Percentiles rank a stretch among this genome's conserved stretches.
Evolutionary conservation across 1,139 yeast genomes (phyloP).

Genomic region (Blastobotrys apis): DNA sequence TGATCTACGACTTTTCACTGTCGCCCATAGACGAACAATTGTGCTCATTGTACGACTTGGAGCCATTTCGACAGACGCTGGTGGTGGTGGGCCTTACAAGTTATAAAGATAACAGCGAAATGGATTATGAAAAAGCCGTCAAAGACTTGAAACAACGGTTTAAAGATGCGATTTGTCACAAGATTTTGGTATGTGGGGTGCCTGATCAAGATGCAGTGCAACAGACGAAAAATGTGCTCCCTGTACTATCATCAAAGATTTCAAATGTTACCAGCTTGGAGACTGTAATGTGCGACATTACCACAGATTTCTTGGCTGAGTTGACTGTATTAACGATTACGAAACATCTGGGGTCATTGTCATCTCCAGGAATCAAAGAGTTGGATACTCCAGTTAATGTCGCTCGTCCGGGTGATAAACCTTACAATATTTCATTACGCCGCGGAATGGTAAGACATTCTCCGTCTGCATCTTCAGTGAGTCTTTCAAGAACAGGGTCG

Average conservation of each 20-base stretch:
- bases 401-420: slow-evolving; percentile 19
- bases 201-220: slow-evolving; percentile 37
- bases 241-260: slow-evolving; percentile 30
- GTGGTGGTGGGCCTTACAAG: slow-evolving; percentile 58
- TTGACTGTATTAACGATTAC: slow-evolving; percentile 59
- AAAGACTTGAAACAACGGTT: slow-evolving; percentile 41
- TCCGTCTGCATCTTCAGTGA: slow-evolving; percentile 16
- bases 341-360: slow-evolving; percentile 34
- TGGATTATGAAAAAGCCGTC: slow-evolving; percentile 33
- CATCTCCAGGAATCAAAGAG: slow-evolving; percentile 34
- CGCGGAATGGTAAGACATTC: slow-evolving; percentile 14
- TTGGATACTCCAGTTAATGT: slow-evolving; percentile 25
- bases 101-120: slow-evolving; percentile 37
- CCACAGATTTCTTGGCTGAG: slow-evolving; percentile 57
- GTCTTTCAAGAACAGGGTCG: slow-evolving; percentile 12
- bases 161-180: slow-evolving; percentile 62
- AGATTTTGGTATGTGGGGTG: slow-evolving; percentile 55
- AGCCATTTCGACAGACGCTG: slow-evolving; percentile 67
- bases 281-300: slow-evolving; percentile 68
- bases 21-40: slow-evolving; percentile 52
- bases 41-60: slow-evolving; percentile 75
- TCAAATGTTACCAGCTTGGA: slow-evolving; percentile 47
- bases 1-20: slow-evolving; percentile 54
- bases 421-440: slow-evolving; percentile 20
- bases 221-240: slow-evolving; percentile 30